Conservation (phyloP, 2,329 filamentous ascomycete species). For the Beauveria sp. region DNA sequence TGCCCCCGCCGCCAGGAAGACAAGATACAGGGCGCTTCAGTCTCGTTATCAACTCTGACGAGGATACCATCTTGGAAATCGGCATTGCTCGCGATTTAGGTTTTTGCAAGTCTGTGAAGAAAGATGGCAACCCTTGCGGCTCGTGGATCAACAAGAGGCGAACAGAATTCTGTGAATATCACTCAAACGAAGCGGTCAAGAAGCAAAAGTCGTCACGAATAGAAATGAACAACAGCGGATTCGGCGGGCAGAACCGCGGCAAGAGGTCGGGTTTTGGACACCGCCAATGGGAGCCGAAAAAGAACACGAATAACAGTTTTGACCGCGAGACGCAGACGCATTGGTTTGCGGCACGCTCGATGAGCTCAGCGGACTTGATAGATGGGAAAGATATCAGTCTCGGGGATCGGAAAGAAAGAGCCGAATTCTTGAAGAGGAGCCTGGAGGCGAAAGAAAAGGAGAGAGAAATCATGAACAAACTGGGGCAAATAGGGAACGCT, state of each 20-base stretch:
- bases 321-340: conserved; percentile 52
- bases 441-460: conserved; percentile 64
- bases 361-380: conserved; percentile 53
- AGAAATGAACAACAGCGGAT: conserved; percentile 69
- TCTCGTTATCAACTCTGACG: conserved; percentile 75
- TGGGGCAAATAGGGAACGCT: conserved; percentile 56
- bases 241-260: conserved; percentile 26
- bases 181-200: conserved; percentile 73
- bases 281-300: conserved; percentile 17
- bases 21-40: conserved; percentile 78
- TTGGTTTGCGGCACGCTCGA: conserved; percentile 44
- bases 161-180: conserved; percentile 88
- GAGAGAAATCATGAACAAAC: conserved; percentile 60
- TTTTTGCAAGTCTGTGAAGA: conserved; percentile 78
- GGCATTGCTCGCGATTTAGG: conserved; percentile 78
- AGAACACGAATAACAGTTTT: conserved; percentile 34
- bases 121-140: conserved; percentile 73
- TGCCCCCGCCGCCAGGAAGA: conserved; percentile 73
- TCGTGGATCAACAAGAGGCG: conserved; percentile 83
- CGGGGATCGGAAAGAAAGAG: conserved; percentile 51
- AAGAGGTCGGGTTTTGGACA: conserved; percentile 15
- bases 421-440: conserved; percentile 58
- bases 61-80: conserved; percentile 84
- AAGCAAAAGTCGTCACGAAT: conserved; percentile 60
- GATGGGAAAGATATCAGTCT: conserved; percentile 55